A percentile compares a stretch with the other conserved stretches of the same genome.
Evolutionary conservation across 257 asterid species (phyloP).

Genomic region (Scutellaria minor): DNA sequence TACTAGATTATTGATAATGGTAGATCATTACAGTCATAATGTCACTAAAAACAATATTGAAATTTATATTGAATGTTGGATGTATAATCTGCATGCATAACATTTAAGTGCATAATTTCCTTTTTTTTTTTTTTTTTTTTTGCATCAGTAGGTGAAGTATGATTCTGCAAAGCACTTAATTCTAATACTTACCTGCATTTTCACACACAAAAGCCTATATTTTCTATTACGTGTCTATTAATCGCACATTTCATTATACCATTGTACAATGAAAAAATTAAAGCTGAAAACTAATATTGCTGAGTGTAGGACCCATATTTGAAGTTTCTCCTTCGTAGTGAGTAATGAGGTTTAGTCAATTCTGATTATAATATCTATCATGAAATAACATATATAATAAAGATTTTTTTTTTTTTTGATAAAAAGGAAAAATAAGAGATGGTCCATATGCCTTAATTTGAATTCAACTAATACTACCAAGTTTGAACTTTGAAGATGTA

Average conservation of each 20-base stretch:
- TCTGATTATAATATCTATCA: not conserved
- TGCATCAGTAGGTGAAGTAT: constrained; percentile 30
- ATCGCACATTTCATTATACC: too few relatives aligned
- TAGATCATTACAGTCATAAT: constrained; percentile 33
- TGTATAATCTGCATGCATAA: not conserved
- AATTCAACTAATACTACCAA: constrained; percentile 36
- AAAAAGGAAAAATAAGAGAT: not conserved
- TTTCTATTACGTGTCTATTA: too few relatives aligned
- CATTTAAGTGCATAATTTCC: not conserved
- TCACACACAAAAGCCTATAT: not conserved
- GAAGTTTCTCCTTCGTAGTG: constrained; percentile 22
- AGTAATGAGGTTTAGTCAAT: not conserved
- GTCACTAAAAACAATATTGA: constrained; percentile 28
- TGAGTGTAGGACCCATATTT: constrained; percentile 25
- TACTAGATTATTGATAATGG: constrained; percentile 26
- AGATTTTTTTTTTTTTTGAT: not conserved
- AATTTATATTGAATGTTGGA: too few relatives aligned
- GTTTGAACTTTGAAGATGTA: constrained; percentile 24
- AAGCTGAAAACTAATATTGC: too few relatives aligned
- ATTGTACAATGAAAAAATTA: too few relatives aligned
- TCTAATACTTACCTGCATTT: not conserved
- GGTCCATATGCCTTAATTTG: constrained; percentile 36
- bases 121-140: not conserved
- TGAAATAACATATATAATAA: not conserved
- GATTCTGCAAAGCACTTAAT: constrained; percentile 39